A percentile compares a stretch with the other conserved stretches of the same genome.
Conservation (phyloP, 495 filamentous ascomycete species). For the Annulohypoxylon moriforme region DNA sequence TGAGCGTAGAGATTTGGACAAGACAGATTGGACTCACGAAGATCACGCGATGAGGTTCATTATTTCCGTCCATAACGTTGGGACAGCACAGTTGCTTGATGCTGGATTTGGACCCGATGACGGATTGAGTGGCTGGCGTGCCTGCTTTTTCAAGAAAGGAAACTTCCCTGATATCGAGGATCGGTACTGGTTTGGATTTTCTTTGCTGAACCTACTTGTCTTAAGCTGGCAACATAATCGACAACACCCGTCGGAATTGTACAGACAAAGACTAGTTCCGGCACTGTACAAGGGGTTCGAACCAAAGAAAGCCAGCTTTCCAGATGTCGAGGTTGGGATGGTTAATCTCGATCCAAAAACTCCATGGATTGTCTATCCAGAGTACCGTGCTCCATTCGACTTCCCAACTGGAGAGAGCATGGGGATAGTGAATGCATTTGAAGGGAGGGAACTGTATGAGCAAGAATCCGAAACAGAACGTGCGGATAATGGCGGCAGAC, state of each 20-base stretch:
- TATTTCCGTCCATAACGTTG: not conserved
- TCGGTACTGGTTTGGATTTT: constrained; percentile 33
- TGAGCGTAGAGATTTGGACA: not conserved
- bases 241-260: not conserved
- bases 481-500: no score
- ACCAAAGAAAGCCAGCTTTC: no score
- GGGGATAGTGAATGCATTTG: no score
- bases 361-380: not conserved
- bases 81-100: not conserved
- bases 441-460: no score
- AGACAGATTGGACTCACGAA: constrained; percentile 7
- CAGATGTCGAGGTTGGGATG: constrained; percentile 1
- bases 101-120: not conserved
- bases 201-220: constrained; percentile 8
- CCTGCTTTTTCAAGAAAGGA: not conserved
- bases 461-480: no score
- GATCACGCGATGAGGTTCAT: constrained; percentile 29
- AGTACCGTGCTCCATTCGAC: not conserved
- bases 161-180: not conserved
- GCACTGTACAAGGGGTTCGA: no score
- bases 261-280: not conserved
- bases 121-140: not conserved
- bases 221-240: constrained; percentile 16
- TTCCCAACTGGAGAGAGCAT: no score
- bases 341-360: constrained; percentile 11